A percentile compares a stretch with the other conserved stretches of the same genome.
phyloP scores from a whole-genome alignment of 441 rosid genomes.

The Metrosideros polymorpha region DNA sequence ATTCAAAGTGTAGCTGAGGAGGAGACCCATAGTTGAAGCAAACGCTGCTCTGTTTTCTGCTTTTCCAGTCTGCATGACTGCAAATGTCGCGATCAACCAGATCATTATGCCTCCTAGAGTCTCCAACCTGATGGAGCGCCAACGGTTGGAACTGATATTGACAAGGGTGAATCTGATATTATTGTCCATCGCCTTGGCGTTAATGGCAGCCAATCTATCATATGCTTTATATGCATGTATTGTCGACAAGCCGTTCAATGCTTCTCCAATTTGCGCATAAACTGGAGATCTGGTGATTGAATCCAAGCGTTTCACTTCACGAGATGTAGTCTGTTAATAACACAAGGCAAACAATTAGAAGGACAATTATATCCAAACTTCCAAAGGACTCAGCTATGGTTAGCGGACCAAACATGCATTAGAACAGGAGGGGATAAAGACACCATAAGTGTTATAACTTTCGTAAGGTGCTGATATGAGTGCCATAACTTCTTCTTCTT shows the following conservation, averaged over 20 bases:
- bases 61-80: constrained; percentile 78
- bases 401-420: neutral
- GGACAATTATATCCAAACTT: neutral
- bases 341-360: neutral
- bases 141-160: constrained; percentile 61
- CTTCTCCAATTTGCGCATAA: constrained; percentile 93
- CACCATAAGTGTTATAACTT: neutral
- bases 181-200: constrained; percentile 79
- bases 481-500: neutral
- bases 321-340: constrained; percentile 66
- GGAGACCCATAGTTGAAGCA: constrained; percentile 93
- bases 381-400: neutral
- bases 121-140: constrained; percentile 89
- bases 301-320: constrained; percentile 90
- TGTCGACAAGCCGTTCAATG: constrained; percentile 70
- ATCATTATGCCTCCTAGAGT: constrained; percentile 88
- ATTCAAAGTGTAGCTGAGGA: constrained; percentile 81
- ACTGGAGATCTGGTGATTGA: constrained; percentile 82
- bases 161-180: constrained; percentile 76
- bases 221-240: constrained; percentile 91
- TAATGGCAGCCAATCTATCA: constrained; percentile 77
- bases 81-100: constrained; percentile 87
- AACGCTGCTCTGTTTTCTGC: constrained; percentile 64
- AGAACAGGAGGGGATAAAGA: neutral
- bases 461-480: neutral